Evolutionary conservation across 2,329 filamentous ascomycete species (phyloP).

Genomic region (Alternaria sp.): DNA sequence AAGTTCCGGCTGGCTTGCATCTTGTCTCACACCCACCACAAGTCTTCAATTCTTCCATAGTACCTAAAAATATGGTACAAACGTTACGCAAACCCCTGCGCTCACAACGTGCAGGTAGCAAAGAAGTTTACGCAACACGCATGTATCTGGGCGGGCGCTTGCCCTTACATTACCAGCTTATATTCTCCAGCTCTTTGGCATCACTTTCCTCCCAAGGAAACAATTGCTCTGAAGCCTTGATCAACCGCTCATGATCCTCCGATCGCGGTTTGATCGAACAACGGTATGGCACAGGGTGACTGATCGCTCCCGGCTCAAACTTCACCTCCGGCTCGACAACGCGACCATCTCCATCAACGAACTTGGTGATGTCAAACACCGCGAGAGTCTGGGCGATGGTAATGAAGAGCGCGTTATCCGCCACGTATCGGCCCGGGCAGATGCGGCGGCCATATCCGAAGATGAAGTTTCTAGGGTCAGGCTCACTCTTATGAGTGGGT

Average conservation of each 20-base stretch:
- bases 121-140: neutral
- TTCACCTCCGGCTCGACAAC: conserved; percentile 1
- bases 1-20: neutral
- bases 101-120: neutral
- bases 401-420: conserved; percentile 52
- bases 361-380: conserved; percentile 51
- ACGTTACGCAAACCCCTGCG: too few relatives aligned
- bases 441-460: conserved; percentile 53
- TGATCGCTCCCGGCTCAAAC: conserved; percentile 37
- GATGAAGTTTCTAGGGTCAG: conserved; percentile 42
- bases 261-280: conserved; percentile 42
- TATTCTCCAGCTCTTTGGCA: conserved; percentile 22
- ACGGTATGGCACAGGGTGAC: conserved; percentile 47
- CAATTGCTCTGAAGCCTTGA: conserved; percentile 34
- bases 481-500: conserved; percentile 42
- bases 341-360: neutral
- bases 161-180: neutral
- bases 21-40: neutral
- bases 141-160: neutral
- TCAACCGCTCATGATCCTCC: conserved; percentile 38
- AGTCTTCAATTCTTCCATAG: neutral
- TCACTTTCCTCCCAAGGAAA: conserved; percentile 48
- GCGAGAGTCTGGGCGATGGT: conserved; percentile 55
- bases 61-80: neutral
- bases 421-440: conserved; percentile 53